phyloP scores from a whole-genome alignment of 768 basidiomycete genomes.

The Strobilomyces dryophilus region DNA sequence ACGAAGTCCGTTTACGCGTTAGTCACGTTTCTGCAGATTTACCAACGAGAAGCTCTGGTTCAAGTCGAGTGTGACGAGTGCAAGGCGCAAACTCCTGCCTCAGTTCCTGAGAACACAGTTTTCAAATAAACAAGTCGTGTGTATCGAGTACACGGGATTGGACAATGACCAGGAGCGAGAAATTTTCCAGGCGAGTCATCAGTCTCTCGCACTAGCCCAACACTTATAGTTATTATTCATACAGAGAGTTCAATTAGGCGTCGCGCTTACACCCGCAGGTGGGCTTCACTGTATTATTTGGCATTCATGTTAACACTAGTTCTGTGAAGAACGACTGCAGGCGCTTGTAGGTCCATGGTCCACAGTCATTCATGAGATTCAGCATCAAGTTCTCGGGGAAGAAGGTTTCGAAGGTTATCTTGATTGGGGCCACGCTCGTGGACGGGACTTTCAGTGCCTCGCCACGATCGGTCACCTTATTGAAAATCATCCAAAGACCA shows the following conservation, averaged over 20 bases:
- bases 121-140: conserved; percentile 44
- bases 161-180: conserved; percentile 56
- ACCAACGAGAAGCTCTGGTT: conserved; percentile 39
- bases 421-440: conserved; percentile 41
- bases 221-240: neutral
- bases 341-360: conserved; percentile 47
- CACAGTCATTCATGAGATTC: conserved; percentile 38
- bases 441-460: conserved; percentile 44
- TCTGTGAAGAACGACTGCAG: conserved; percentile 39
- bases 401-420: conserved; percentile 36
- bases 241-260: conserved; percentile 50
- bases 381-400: conserved; percentile 33
- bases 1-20: neutral
- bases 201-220: neutral
- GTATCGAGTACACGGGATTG: conserved; percentile 51
- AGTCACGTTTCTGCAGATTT: conserved; percentile 13
- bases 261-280: conserved; percentile 49
- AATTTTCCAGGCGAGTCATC: conserved; percentile 50
- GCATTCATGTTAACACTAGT: neutral
- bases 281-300: conserved; percentile 3
- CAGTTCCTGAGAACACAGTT: conserved; percentile 35
- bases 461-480: conserved; percentile 35
- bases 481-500: conserved; percentile 27
- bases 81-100: conserved; percentile 32
- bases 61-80: conserved; percentile 18